Evolutionary conservation across 148 eudicot species (phyloP), one percentile per base, ranked within the genome.

Genomic region (Diospyros kaki): DNA sequence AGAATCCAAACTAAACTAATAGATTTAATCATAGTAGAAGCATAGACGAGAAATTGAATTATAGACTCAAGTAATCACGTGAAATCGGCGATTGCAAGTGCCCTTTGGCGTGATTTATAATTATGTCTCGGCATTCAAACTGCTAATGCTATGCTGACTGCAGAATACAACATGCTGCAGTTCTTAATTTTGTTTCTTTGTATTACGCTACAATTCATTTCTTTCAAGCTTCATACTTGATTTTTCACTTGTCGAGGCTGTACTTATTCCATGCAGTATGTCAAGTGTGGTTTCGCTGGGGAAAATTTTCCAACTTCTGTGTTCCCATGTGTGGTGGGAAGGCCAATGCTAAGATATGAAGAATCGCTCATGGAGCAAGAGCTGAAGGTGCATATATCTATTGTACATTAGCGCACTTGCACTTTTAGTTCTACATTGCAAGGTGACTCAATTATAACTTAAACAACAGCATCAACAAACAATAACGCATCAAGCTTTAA

Each of bases 241-340:
- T 3, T 60, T 73, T 63, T 65, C 51, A 14, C 44, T 52, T 64
- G 40, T 2, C 75, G 71, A 60, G 12, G 44, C 9, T 63, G n/a
- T 15, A n/a, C 42, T 66, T 58, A 64, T 72, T 59, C 52, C 69
- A 66, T 91, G 90, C 88, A 95, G 98, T 95, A 95, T 90, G 99
- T 95, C 78, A 95, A 95, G 83, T 95, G 99, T 75, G 99, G 99
- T 69, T 95, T 95, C 79, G 99, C 99, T 4, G 97, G 97, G 63
- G 99, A 93, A 84, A 95, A 95, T 76, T 95, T 95, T 70, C 99
- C 99, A 55, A 91, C 98, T 58, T 95, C 99, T 10, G 99, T 95
- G n/a, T 95, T 93, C 79, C 99, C 99, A 62, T 95, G 97, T 68
- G 90, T 93, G 73, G 99, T 95, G 17, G 99, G 98, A 66, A 85